Base-by-base conservation (phyloP, 768 basidiomycete species). In the Obba rivulosa region DNA sequence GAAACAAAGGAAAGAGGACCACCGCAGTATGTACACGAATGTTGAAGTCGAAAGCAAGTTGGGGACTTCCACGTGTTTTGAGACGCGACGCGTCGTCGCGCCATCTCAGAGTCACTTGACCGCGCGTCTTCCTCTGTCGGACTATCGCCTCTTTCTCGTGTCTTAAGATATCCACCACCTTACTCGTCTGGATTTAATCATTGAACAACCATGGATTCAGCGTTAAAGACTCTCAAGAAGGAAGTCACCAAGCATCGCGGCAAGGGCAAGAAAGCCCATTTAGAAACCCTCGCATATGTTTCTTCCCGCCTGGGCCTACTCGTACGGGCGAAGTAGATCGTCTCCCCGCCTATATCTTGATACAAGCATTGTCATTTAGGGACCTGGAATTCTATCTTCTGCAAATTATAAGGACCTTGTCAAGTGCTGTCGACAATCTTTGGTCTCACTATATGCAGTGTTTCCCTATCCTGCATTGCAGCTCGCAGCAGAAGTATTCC, bases 391-490 rank as follows among this genome's bases (percentile, higher is more conserved):
- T 68, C 1, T 66, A 13, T 72, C 75, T 13, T 37, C 61, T n/a
- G 54, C 66, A 46, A 65, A 66, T 20, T 58, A 70, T n/a, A 59
- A 57, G 21, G 72, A 67, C 46, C 61, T 81, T 40, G 54, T 64
- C 4, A 55, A 60, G 3, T 61, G 73, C 43, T 66, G 81, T 38
- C 71, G 77, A 45, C 57, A 64, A 35, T 66, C 69, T 20, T 57
- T 81, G 34, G 51, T 70, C 36, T 69, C 70, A n/a, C 56, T 81
- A 7, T 82, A 80, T 48, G 55, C 57, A 25, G 54, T 58, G 8
- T 68, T 71, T 50, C 65, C 70, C 0, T 55, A 57, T 36, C 65
- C 66, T 21, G 63, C 76, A 3, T 60, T 82, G 41, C 64, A 66
- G 9, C 68, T 74, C 53, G 66, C 71, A 9, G 63, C 69, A 3